Evolutionary conservation across 345 rosid species (phyloP).

Genomic region (Geranium brycei): DNA sequence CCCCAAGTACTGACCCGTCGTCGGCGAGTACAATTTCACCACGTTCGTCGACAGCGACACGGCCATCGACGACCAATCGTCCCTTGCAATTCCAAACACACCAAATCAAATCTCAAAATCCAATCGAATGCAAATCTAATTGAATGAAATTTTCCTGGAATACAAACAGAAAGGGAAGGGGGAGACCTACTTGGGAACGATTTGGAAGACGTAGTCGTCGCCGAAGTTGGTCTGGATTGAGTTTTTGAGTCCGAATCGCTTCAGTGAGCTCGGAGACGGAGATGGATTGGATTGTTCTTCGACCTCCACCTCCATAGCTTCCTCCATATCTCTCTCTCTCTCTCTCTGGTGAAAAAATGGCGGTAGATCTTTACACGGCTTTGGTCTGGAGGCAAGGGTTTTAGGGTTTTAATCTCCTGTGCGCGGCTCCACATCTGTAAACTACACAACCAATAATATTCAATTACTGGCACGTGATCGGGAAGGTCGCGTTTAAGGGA

Average conservation of each 20-base stretch:
- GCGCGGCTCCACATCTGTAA: too few species aligned
- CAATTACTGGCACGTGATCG: too few species aligned
- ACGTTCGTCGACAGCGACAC: conserved; percentile 72
- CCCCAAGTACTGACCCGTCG: conserved; percentile 71
- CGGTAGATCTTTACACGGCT: background rate
- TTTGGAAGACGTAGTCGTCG: conserved; percentile 78
- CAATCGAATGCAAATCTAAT: too few species aligned
- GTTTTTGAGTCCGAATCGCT: conserved; percentile 54
- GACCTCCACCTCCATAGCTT: conserved; percentile 43
- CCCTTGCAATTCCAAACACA: conserved; percentile 20
- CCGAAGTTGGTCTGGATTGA: conserved; percentile 79
- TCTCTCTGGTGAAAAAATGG: background rate
- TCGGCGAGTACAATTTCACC: conserved; percentile 77
- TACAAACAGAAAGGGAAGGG: background rate
- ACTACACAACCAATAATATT: too few species aligned
- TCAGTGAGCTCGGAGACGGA: conserved; percentile 15
- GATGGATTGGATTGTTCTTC: conserved; percentile 19
- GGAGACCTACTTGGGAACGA: conserved; percentile 50
- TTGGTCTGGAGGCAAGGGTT: background rate
- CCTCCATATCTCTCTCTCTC: conserved; percentile 19
- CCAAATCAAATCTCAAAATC: background rate
- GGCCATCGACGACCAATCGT: conserved; percentile 80
- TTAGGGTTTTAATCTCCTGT: background rate
- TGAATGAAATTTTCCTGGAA: too few species aligned
- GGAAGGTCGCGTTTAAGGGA: too few species aligned